These are phyloP conservation scores for Sporobolomyces phaffii DNA, from an alignment of 768 basidiomycete species.

Conservation along the genomic window DNA sequence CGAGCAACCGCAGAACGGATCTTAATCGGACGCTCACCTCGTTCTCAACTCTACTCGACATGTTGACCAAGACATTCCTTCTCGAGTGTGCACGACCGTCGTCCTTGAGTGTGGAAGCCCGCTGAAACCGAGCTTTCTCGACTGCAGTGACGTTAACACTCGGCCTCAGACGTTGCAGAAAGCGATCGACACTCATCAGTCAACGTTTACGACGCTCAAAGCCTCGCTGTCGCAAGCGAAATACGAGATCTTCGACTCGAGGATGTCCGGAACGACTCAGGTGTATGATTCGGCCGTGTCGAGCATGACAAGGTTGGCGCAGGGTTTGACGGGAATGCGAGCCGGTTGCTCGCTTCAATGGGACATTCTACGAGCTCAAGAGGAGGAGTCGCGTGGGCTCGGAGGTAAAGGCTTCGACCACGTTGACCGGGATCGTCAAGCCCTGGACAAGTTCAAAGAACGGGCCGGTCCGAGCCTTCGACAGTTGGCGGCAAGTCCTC, in stretches of 20 bases:
- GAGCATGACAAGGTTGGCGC: conserved; percentile 79
- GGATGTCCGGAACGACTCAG: conserved; percentile 43
- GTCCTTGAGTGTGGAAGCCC: no score
- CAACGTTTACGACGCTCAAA: conserved; percentile 82
- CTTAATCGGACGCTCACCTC: conserved; percentile 70
- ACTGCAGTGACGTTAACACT: conserved; percentile 52
- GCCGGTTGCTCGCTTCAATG: conserved; percentile 77
- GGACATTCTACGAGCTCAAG: conserved; percentile 63
- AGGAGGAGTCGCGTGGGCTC: conserved; percentile 7
- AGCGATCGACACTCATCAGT: conserved; percentile 78
- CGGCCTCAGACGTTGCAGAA: conserved; percentile 59
- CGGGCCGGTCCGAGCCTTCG: conserved; percentile 23
- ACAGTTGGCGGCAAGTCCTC: conserved; percentile 7
- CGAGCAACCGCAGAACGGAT: conserved; percentile 49
- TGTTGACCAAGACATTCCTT: conserved; percentile 78
- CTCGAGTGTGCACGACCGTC: conserved; percentile 55
- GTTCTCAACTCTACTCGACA: conserved; percentile 74
- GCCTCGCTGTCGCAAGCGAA: conserved; percentile 78
- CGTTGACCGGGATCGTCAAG: conserved; percentile 16
- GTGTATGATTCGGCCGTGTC: conserved; percentile 52
- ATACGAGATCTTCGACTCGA: conserved; percentile 57
- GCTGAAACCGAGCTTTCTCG: no score
- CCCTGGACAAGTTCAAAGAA: conserved; percentile 31
- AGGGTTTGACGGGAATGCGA: conserved; percentile 84
- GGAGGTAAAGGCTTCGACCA: background rate